phyloP scores from a whole-genome alignment of 208 protist species.

The Leptomonas seymouri region DNA sequence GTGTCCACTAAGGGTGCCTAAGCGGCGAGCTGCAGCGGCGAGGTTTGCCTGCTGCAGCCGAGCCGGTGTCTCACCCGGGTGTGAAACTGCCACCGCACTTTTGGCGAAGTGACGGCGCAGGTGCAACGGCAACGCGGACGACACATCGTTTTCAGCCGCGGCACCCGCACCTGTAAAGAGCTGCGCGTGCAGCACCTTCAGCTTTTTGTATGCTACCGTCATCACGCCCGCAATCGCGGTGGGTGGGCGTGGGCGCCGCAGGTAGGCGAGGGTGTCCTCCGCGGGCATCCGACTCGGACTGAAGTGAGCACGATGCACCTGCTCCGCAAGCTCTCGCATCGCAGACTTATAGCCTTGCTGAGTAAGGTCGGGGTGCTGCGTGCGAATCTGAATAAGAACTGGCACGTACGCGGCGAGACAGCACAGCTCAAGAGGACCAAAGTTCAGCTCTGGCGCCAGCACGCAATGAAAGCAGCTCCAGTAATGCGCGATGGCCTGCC shows the following conservation, averaged over 20 bases:
- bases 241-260: slow-evolving; percentile 12
- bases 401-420: slow-evolving; percentile 66
- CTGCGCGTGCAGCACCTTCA: slow-evolving; percentile 28
- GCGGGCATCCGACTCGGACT: slow-evolving; percentile 23
- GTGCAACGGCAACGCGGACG: background rate
- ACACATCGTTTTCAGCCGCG: background rate
- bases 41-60: slow-evolving; percentile 8
- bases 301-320: slow-evolving; percentile 26
- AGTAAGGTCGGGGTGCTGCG: slow-evolving; percentile 3
- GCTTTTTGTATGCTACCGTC: slow-evolving; percentile 22
- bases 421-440: slow-evolving; percentile 68
- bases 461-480: slow-evolving; percentile 64
- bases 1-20: background rate
- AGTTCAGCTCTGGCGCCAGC: slow-evolving; percentile 59
- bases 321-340: slow-evolving; percentile 24
- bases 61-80: background rate
- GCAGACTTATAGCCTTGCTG: slow-evolving; percentile 9
- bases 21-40: slow-evolving; percentile 5
- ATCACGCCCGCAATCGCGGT: slow-evolving; percentile 29
- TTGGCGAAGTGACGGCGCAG: slow-evolving; percentile 8
- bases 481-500: slow-evolving; percentile 54
- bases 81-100: slow-evolving; percentile 2
- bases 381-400: slow-evolving; percentile 34
- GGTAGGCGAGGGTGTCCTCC: slow-evolving; percentile 30
- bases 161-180: background rate